Evolutionary conservation across 495 filamentous ascomycete genomes (phyloP).

Genomic region (Cairneyella variabilis): DNA sequence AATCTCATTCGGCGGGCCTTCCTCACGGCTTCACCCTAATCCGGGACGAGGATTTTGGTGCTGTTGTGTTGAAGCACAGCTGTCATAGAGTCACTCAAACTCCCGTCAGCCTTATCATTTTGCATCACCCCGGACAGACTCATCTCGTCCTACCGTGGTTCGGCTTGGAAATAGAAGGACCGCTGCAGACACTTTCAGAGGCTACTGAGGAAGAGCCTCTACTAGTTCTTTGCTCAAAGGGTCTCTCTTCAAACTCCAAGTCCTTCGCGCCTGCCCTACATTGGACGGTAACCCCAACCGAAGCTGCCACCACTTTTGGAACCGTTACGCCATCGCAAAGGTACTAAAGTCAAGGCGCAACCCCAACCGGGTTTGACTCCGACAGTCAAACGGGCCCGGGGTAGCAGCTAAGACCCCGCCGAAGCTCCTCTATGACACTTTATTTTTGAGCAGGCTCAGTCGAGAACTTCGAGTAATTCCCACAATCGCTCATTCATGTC

Average conservation of each 20-base stretch:
- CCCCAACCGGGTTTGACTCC: constrained; percentile 8
- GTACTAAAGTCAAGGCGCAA: constrained; percentile 4
- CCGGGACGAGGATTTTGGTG: not conserved
- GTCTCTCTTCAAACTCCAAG: constrained; percentile 2
- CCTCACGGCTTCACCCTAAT: constrained; percentile 9
- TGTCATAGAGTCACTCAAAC: not conserved
- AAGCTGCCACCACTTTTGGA: not conserved
- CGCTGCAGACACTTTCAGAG: constrained; percentile 11
- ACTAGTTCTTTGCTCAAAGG: constrained; percentile 8
- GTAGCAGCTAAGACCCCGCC: constrained; percentile 3
- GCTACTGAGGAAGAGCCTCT: constrained; percentile 18
- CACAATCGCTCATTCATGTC: not conserved
- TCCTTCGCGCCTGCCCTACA: constrained; percentile 10
- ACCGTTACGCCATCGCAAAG: constrained; percentile 5
- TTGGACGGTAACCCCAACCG: not conserved
- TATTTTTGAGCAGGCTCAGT: constrained; percentile 4
- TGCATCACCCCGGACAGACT: constrained; percentile 11
- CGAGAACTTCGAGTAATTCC: constrained; percentile 2
- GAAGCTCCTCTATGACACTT: constrained; percentile 13
- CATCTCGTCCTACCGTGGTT: constrained; percentile 5
- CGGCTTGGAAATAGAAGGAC: constrained; percentile 7
- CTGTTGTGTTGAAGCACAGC: not conserved
- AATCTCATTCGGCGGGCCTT: not conserved
- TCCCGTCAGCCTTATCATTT: constrained; percentile 12
- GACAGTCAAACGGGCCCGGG: constrained; percentile 13